phyloP scores from a whole-genome alignment of 2,329 filamentous ascomycete genomes.

The Talaromyces sp. region DNA sequence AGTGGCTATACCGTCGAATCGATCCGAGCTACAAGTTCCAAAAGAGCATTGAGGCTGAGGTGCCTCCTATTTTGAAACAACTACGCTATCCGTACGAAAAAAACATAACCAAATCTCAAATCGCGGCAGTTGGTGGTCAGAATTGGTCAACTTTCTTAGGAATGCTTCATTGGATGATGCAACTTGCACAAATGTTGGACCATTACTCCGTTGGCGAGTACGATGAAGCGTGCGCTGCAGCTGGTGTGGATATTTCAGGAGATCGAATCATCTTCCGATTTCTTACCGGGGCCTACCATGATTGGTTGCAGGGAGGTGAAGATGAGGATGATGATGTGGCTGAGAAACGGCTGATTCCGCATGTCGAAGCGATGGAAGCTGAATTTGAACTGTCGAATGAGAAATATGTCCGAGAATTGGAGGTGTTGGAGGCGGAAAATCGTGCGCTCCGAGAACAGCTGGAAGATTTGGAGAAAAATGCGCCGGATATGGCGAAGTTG shows the following conservation, averaged over 20 bases:
- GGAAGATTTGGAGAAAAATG: slow-evolving; percentile 81
- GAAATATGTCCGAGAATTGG: slow-evolving; percentile 77
- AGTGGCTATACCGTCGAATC: slow-evolving; percentile 94
- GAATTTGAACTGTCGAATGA: slow-evolving; percentile 84
- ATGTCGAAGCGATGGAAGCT: slow-evolving; percentile 80
- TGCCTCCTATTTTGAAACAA: slow-evolving; percentile 87
- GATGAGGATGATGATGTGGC: slow-evolving; percentile 83
- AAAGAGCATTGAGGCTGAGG: slow-evolving; percentile 92
- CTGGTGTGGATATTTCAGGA: slow-evolving; percentile 78
- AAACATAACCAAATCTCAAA: slow-evolving; percentile 93
- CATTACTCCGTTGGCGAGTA: slow-evolving; percentile 74
- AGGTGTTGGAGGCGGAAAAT: slow-evolving; percentile 82
- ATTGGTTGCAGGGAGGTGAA: slow-evolving; percentile 90
- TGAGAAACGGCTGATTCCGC: slow-evolving; percentile 72
- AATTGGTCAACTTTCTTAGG: slow-evolving; percentile 97
- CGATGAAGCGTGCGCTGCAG: slow-evolving; percentile 84
- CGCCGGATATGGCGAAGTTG: slow-evolving; percentile 75
- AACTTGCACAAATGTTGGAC: slow-evolving; percentile 90
- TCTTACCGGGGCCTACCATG: slow-evolving; percentile 80
- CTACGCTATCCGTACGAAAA: slow-evolving; percentile 92
- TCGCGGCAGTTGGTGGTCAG: slow-evolving; percentile 89
- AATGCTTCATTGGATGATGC: slow-evolving; percentile 98
- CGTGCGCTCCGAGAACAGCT: slow-evolving; percentile 78
- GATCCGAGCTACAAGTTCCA: slow-evolving; percentile 91
- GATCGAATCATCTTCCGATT: slow-evolving; percentile 96